Base-by-base conservation (phyloP, 345 rosid species). In the Acer saccharum region DNA sequence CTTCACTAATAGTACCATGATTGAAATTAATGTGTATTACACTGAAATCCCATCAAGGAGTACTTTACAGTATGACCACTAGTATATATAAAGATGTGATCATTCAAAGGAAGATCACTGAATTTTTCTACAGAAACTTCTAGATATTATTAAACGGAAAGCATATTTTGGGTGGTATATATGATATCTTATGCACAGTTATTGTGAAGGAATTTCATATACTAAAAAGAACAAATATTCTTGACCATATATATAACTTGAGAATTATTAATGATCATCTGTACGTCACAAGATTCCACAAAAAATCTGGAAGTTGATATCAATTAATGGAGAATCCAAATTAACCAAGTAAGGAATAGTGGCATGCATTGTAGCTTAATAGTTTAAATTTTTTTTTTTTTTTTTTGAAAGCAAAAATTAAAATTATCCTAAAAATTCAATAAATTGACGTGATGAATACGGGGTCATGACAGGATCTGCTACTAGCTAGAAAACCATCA, bases 51-150 rank as follows among this genome's bases (percentile, higher is more conserved):
- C 78, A 82, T 68, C 71, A 58, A 50, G 23, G 70, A 57, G 39
- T 35, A 35, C 44, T 41, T 68, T 25, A 25, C 79, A 76, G 72
- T 76, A 44, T 7, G 12, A 52, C 68, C 82, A 76, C 77, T 73
- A 25, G 39, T 35, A 35, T 35, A 4, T 35, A 35, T 35, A 4
- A 35, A 4, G 39, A 4, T 35, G 39, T 35, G 39, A 35, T 35
- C 39, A 35, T 35, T 35, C 0, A 11, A 29, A 43, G 17, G 10
- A 46, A 68, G 69, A 62, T 11, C 18, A 43, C 27, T 3, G 20
- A 41, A 50, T 65, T 29, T n/a, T 4, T 20, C n/a, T 20, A 58
- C 63, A 10, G n/a, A n/a, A n/a, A n/a, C n/a, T n/a, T n/a, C n/a
- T n/a, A n/a, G n/a, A n/a, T 20, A 14, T 63, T 63, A 71, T 63